Base-by-base conservation (phyloP, 352 stramenopile genomes). In the Phytophthora kernoviae region DNA sequence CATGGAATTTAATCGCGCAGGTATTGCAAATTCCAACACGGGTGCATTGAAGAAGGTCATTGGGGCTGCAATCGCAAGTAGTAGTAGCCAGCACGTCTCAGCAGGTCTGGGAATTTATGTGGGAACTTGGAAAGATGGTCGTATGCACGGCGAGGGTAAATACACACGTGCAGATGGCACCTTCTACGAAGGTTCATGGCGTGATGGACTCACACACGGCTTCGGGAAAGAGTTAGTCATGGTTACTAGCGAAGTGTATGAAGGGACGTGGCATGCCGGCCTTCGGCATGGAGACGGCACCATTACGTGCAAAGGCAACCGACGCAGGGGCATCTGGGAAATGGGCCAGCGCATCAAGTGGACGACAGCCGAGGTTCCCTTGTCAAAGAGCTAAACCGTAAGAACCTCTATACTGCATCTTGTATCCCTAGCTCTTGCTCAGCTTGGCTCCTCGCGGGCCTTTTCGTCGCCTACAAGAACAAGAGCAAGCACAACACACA, bases 121-220 rank as follows among this genome's bases (percentile, higher is more conserved):
- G 3, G 82, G 82, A 0, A 34, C 68, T n/a, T 91, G 82, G 82
- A 68, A 68, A 12, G 65, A 89, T 39, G 80, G 82, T 1, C 70
- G 80, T 8, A 90, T 91, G 75, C 70, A 88, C 32, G 82, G 82
- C n/a, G 51, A 85, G 11, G 82, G 82, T 46, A 87, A 81, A 33
- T 90, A 90, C 60, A 84, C 70, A 11, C 73, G 74, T 11, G 55
- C 54, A 1, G 81, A 87, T 41, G 78, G 79, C 14, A 78, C 75
- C 21, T 89, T 86, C 59, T 90, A 90, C 45, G 76, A 91, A 40
- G 82, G 82, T 27, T 65, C 63, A 34, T 90, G 82, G 82, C 52
- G 80, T 20, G 68, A 91, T 21, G 82, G 82, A 1, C 63, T 90
- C 27, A 58, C 60, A 11, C 75, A 91, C 24, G 82, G 82, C 18